These are phyloP conservation scores for Colletotrichum sp. DNA, from an alignment of 2,329 filamentous ascomycete genomes.

Conservation along the genomic window DNA sequence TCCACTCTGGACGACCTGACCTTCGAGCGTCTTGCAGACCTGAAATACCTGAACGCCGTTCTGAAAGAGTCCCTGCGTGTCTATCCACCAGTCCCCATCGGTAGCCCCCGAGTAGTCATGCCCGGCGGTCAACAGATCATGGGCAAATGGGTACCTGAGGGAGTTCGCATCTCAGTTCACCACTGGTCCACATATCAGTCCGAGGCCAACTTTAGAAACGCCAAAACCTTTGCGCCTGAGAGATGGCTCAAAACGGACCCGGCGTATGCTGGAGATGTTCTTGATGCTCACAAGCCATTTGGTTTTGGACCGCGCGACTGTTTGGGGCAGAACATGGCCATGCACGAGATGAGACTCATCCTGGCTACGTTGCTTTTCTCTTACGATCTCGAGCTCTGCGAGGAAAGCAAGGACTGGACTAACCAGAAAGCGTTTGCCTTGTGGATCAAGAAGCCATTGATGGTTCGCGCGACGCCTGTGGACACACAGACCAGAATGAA, in stretches of 20 bases:
- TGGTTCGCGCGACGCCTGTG: neutral
- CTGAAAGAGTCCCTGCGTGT: constrained; percentile 47
- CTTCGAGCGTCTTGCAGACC: constrained; percentile 29
- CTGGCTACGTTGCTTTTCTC: constrained; percentile 29
- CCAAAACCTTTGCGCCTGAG: constrained; percentile 36
- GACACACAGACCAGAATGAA: neutral
- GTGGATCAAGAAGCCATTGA: constrained; percentile 11
- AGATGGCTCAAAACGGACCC: constrained; percentile 12
- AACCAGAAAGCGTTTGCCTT: constrained; percentile 1
- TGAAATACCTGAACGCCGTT: constrained; percentile 43
- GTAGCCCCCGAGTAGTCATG: constrained; percentile 31
- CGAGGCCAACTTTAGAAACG: constrained; percentile 42
- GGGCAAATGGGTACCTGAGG: constrained; percentile 34
- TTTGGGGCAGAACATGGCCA: constrained; percentile 60
- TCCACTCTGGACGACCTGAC: constrained; percentile 38
- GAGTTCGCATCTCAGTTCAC: constrained; percentile 34
- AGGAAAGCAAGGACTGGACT: neutral
- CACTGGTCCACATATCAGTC: constrained; percentile 50
- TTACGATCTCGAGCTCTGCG: neutral
- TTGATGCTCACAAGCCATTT: constrained; percentile 57
- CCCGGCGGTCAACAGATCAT: constrained; percentile 35
- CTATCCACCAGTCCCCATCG: constrained; percentile 35
- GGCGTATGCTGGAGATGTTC: neutral
- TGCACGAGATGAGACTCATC: constrained; percentile 57
- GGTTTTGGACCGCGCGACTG: constrained; percentile 58